These are phyloP conservation scores for Pisolithus thermaeus DNA, from an alignment of 1,284 basidiomycete genomes.

Conservation along the genomic window DNA sequence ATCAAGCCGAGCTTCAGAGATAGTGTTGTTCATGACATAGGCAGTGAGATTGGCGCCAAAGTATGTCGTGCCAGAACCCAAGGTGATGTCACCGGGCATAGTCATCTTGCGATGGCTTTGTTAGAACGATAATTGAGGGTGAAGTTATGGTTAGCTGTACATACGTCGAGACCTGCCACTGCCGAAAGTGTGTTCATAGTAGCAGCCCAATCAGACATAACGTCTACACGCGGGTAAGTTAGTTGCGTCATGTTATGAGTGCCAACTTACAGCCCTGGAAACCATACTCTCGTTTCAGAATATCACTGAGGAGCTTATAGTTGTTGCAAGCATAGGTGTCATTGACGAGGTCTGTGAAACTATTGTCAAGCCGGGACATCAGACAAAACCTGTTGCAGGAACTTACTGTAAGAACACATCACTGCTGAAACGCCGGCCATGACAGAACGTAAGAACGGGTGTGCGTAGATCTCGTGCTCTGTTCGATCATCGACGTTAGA, in stretches of 20 bases:
- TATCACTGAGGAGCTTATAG: constrained; percentile 45
- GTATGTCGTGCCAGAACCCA: constrained; percentile 29
- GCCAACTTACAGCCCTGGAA: constrained; percentile 45
- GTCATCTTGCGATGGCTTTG: constrained; percentile 24
- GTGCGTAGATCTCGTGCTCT: constrained; percentile 53
- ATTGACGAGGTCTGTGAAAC: constrained; percentile 34
- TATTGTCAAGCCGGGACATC: constrained; percentile 33
- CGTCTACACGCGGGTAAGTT: constrained; percentile 8
- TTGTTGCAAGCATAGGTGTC: constrained; percentile 52
- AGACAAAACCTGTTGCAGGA: constrained; percentile 34
- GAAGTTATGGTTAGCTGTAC: background rate
- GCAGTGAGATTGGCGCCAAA: constrained; percentile 47
- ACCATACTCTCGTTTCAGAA: constrained; percentile 54
- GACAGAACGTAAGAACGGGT: constrained; percentile 43
- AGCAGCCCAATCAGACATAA: constrained; percentile 40
- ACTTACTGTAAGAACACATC: constrained; percentile 69
- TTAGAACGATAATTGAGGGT: background rate
- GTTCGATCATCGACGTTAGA: constrained; percentile 65
- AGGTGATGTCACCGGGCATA: constrained; percentile 38
- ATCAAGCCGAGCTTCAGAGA: constrained; percentile 44
- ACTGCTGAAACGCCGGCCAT: constrained; percentile 60
- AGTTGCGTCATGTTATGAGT: background rate
- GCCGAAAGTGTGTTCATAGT: constrained; percentile 32
- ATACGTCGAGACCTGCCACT: constrained; percentile 44
- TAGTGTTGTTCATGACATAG: constrained; percentile 22